Conservation (phyloP, 306 rosid species). For the Acacia acuminata region DNA sequence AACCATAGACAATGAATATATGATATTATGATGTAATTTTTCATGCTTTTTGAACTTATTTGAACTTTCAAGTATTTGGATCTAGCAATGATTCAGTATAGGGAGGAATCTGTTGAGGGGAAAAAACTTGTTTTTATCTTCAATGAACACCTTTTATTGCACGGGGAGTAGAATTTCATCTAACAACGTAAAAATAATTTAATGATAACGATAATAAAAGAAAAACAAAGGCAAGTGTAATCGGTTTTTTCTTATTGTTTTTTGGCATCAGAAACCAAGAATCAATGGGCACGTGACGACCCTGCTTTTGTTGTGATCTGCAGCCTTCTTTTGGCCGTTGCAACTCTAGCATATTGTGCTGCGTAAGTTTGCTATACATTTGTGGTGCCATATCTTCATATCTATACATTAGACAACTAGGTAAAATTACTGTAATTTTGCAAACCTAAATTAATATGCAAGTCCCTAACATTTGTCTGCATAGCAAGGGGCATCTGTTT, state of each 20-base stretch:
- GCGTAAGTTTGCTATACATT: slow-evolving; percentile 74
- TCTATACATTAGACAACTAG: slow-evolving; percentile 2
- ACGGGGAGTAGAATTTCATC: slow-evolving; percentile 14
- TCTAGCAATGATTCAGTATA: background rate
- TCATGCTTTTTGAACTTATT: background rate
- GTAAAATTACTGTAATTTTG: slow-evolving; percentile 25
- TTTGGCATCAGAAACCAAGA: slow-evolving; percentile 91
- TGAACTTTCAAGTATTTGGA: slow-evolving; percentile 4
- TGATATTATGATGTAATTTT: slow-evolving; percentile 14
- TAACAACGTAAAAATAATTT: background rate
- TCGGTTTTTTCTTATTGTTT: slow-evolving; percentile 25
- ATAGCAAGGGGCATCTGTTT: slow-evolving; percentile 16
- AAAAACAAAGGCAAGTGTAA: slow-evolving; percentile 9
- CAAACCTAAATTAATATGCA: slow-evolving; percentile 16
- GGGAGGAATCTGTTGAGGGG: background rate
- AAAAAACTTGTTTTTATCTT: background rate
- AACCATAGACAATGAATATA: background rate
- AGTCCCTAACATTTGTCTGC: slow-evolving; percentile 26
- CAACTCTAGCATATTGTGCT: slow-evolving; percentile 91
- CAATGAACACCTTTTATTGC: slow-evolving; percentile 20
- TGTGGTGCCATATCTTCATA: slow-evolving; percentile 34
- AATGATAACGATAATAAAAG: background rate
- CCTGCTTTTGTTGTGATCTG: slow-evolving; percentile 99
- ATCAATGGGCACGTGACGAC: slow-evolving; percentile 99
- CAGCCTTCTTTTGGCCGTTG: slow-evolving; percentile 88